Evolutionary conservation across 768 basidiomycete genomes (phyloP).

Genomic region (Thelephora aurantiotincta): DNA sequence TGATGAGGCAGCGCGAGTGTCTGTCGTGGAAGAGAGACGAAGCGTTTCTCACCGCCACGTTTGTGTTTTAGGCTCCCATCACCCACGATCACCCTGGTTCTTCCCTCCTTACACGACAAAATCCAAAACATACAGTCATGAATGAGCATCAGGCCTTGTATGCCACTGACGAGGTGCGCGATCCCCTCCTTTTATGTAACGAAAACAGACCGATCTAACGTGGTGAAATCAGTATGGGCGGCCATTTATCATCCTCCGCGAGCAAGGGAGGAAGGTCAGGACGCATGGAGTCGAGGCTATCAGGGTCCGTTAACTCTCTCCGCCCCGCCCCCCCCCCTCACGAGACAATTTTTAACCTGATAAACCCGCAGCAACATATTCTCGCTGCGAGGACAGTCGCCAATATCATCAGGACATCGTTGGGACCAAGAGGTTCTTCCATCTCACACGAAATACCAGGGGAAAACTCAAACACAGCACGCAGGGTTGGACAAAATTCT

Average conservation of each 20-base stretch:
- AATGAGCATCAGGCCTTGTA: conserved; percentile 57
- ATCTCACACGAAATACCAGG: neutral
- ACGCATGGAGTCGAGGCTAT: conserved; percentile 90
- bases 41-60: too few relatives aligned
- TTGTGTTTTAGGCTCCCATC: too few relatives aligned
- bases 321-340: neutral
- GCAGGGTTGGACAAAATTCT: conserved; percentile 89
- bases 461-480: neutral
- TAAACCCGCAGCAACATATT: conserved; percentile 63
- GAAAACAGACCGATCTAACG: neutral
- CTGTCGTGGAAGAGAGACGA: too few relatives aligned
- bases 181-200: neutral
- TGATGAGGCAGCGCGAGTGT: too few relatives aligned
- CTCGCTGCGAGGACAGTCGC: conserved; percentile 88
- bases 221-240: conserved; percentile 60
- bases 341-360: neutral
- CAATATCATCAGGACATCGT: conserved; percentile 87
- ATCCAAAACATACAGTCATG: conserved; percentile 10
- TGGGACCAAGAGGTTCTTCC: conserved; percentile 77
- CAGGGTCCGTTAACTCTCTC: conserved; percentile 51
- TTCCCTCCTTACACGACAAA: neutral
- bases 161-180: conserved; percentile 67
- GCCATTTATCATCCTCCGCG: conserved; percentile 95
- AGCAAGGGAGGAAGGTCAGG: conserved; percentile 86
- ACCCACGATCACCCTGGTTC: neutral